Evolutionary conservation across 2,329 filamentous ascomycete genomes (phyloP).

Genomic region (Fusarium sambucinum): DNA sequence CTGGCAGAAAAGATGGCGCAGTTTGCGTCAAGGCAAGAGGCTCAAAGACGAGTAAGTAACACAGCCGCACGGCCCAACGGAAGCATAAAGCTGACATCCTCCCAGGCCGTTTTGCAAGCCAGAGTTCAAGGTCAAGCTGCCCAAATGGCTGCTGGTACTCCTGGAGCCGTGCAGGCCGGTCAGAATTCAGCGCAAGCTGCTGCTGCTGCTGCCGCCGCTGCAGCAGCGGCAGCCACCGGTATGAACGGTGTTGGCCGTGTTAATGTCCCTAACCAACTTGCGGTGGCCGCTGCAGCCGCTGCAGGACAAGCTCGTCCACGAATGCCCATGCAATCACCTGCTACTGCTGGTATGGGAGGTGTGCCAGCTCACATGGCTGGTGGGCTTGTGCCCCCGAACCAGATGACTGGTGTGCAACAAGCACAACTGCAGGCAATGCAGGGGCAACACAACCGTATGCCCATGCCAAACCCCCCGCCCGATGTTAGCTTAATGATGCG

Average conservation of each 20-base stretch:
- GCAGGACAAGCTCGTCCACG: constrained; percentile 62
- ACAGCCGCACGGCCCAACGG: not conserved
- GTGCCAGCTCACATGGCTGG: constrained; percentile 63
- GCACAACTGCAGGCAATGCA: constrained; percentile 74
- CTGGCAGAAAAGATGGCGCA: constrained; percentile 70
- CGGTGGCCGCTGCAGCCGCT: constrained; percentile 56
- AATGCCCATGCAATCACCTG: constrained; percentile 66
- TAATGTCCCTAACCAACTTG: constrained; percentile 60
- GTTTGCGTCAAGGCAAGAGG: constrained; percentile 70
- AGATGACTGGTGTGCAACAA: constrained; percentile 75
- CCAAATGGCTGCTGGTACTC: constrained; percentile 60
- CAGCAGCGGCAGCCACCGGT: constrained; percentile 48
- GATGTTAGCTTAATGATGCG: constrained; percentile 71
- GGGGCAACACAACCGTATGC: constrained; percentile 71
- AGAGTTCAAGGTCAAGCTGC: constrained; percentile 60
- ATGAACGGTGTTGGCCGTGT: constrained; percentile 53
- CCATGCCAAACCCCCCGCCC: constrained; percentile 57
- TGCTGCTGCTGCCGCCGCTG: constrained; percentile 39
- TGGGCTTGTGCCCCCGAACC: constrained; percentile 65
- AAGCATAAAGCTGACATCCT: constrained; percentile 45
- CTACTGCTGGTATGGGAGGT: constrained; percentile 63
- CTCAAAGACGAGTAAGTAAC: constrained; percentile 65
- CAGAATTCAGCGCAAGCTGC: constrained; percentile 49
- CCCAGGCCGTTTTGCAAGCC: constrained; percentile 60
- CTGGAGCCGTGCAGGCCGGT: constrained; percentile 51